Base-by-base conservation (phyloP, 1,284 basidiomycete species). In the Irpex lacteus region DNA sequence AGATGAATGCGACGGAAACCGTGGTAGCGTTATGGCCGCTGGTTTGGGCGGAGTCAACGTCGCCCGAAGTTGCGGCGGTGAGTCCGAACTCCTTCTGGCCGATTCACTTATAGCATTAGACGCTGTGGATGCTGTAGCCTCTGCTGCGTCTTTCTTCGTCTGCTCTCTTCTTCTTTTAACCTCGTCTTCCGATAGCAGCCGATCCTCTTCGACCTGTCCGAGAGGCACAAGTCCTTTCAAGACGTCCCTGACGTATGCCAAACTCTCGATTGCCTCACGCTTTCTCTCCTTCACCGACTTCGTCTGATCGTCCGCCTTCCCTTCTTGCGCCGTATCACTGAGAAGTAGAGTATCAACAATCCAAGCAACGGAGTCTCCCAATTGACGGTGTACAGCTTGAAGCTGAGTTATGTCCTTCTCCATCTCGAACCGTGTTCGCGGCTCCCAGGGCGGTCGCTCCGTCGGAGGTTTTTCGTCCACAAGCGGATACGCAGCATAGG, bases 161-260 rank as follows among this genome's bases (percentile, higher is more conserved):
- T 57, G 59, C 26, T 59, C 59, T n/a, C 21, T 32, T 32, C 77
- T 67, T 57, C 66, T 67, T 66, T 70, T 73, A 57, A 71, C 63
- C 64, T 86, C 81, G 70, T 85, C 78, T 63, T 85, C 86, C 52
- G 85, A 82, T 64, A 86, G 77, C 52, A 92, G 76, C 56, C 87
- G 80, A 32, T 85, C 86, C 54, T 89, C 86, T 18, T 92, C 90
- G 58, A 92, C 71, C 34, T 81, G 78, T 34, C 74, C 73, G 3
- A 54, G 55, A 18, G 49, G 13, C 2, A 81, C 76, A 55, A 80
- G 78, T 44, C 85, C 84, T 64, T 83, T 81, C 52, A 94, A 76
- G n/a, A 91, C 79, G 68, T 92, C 90, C 65, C 88, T 80, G 62
- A 92, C 86, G 75, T 92, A 90, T 5, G 88, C 80, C 54, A 94